phyloP scores from a whole-genome alignment of 2,329 filamentous ascomycete species.

The Fusarium sp. region DNA sequence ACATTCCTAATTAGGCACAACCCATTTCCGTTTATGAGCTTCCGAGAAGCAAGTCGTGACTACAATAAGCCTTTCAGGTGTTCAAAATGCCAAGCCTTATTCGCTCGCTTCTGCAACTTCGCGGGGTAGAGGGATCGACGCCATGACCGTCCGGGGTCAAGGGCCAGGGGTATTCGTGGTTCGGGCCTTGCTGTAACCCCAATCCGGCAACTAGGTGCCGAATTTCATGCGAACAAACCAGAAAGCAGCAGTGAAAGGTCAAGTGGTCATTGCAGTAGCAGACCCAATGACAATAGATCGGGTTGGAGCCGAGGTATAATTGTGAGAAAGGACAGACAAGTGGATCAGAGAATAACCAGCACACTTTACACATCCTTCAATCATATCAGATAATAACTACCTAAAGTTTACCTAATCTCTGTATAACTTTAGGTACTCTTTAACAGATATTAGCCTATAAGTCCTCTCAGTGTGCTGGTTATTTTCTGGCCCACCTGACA shows the following conservation, averaged over 20 bases:
- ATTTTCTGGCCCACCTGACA: too few relatives aligned
- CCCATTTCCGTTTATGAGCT: not conserved
- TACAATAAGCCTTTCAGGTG: not conserved
- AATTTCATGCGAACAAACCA: slow-evolving; percentile 29
- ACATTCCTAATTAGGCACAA: slow-evolving; percentile 11
- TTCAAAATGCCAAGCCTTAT: not conserved
- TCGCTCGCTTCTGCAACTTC: slow-evolving; percentile 19
- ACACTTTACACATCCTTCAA: too few relatives aligned
- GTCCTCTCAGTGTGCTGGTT: too few relatives aligned
- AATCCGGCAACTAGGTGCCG: slow-evolving; percentile 21
- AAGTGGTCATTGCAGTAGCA: not conserved
- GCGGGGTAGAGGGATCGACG: slow-evolving; percentile 19
- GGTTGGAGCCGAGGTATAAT: not conserved
- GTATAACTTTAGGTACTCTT: too few relatives aligned
- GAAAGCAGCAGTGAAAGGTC: not conserved
- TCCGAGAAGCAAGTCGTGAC: not conserved
- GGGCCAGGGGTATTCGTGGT: slow-evolving; percentile 6
- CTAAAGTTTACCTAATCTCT: too few relatives aligned
- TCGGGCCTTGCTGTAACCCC: slow-evolving; percentile 12
- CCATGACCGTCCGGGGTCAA: slow-evolving; percentile 7
- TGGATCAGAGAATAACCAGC: too few relatives aligned
- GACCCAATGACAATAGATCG: slow-evolving; percentile 2
- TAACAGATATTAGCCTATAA: too few relatives aligned
- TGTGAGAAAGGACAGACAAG: too few relatives aligned
- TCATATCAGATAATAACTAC: too few relatives aligned